Conservation (phyloP, 352 stramenopile species). For the Halophytophthora polymorphica region DNA sequence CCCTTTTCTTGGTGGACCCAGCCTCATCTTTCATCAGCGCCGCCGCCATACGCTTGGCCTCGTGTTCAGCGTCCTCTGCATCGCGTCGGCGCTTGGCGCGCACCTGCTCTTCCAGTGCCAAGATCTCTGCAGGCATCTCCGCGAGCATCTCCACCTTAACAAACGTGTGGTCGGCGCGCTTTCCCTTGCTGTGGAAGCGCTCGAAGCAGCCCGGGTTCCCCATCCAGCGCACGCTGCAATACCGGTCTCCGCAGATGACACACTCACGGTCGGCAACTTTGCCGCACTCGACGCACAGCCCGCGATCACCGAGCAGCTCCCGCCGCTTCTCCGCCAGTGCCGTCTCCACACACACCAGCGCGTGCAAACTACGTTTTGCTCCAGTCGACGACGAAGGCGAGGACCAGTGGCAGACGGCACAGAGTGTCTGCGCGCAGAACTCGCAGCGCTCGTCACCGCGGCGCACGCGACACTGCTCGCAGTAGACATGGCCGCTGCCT, state of each 20-base stretch:
- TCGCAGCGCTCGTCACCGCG: conserved; percentile 49
- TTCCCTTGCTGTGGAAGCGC: conserved; percentile 71
- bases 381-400: conserved; percentile 16
- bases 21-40: conserved; percentile 36
- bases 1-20: conserved; percentile 11
- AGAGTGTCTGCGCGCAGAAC: conserved; percentile 56
- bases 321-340: conserved; percentile 46
- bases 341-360: conserved; percentile 57
- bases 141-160: conserved; percentile 24
- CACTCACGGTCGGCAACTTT: conserved; percentile 71
- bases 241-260: conserved; percentile 59
- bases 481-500: conserved; percentile 37
- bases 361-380: conserved; percentile 30
- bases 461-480: conserved; percentile 54
- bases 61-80: conserved; percentile 46
- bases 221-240: conserved; percentile 85
- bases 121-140: conserved; percentile 39
- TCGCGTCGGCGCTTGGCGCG: conserved; percentile 50
- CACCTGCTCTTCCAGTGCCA: conserved; percentile 54
- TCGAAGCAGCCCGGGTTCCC: conserved; percentile 83
- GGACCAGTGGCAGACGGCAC: conserved; percentile 49
- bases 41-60: conserved; percentile 45
- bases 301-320: conserved; percentile 48
- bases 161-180: conserved; percentile 57
- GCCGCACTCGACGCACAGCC: conserved; percentile 71